Evolutionary conservation across 2,329 filamentous ascomycete species (phyloP).

Genomic region (Fusarium marasasianum): DNA sequence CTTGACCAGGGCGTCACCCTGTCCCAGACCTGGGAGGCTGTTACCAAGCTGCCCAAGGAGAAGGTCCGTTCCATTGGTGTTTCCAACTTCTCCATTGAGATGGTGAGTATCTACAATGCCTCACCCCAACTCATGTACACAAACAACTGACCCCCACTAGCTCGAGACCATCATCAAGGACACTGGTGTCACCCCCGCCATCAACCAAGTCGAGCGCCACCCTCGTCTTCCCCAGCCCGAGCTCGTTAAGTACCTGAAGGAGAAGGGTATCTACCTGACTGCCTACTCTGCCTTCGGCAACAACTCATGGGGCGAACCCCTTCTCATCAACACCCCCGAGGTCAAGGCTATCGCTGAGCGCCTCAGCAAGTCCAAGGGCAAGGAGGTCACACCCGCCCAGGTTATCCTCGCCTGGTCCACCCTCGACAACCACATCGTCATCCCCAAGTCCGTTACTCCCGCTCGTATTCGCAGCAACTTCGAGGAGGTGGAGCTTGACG

Average conservation of each 20-base stretch:
- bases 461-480: conserved; percentile 76
- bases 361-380: conserved; percentile 47
- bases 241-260: conserved; percentile 67
- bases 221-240: conserved; percentile 67
- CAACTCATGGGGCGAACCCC: conserved; percentile 55
- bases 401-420: conserved; percentile 67
- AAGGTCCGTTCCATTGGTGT: conserved; percentile 76
- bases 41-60: conserved; percentile 66
- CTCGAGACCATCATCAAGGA: conserved; percentile 65
- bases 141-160: conserved; percentile 32
- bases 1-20: conserved; percentile 57
- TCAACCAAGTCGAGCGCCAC: conserved; percentile 77
- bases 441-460: conserved; percentile 78
- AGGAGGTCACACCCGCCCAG: conserved; percentile 54
- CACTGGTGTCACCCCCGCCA: conserved; percentile 66
- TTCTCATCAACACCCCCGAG: conserved; percentile 66
- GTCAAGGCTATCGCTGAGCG: conserved; percentile 65
- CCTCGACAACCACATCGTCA: conserved; percentile 72
- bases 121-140: background rate
- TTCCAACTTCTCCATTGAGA: conserved; percentile 75
- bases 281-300: conserved; percentile 69
- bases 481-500: conserved; percentile 69
- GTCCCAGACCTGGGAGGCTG: conserved; percentile 56
- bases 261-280: conserved; percentile 73
- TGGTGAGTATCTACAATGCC: conserved; percentile 41